phyloP scores from a whole-genome alignment of 2,329 filamentous ascomycete species.

The Hypoxylon sp. region DNA sequence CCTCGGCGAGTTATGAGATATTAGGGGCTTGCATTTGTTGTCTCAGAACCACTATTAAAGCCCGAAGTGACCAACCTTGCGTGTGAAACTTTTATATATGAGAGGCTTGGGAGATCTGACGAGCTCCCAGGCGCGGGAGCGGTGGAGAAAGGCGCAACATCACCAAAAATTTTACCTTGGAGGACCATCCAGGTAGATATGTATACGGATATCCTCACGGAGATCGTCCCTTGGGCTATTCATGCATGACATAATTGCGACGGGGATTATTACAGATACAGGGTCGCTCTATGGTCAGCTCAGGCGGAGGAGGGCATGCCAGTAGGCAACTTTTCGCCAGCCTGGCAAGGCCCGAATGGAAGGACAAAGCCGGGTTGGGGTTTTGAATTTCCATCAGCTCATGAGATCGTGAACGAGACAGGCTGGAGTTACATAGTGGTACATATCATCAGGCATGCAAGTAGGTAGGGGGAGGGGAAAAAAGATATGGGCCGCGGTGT shows the following conservation, averaged over 20 bases:
- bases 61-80: conserved; percentile 39
- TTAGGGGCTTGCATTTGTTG: conserved; percentile 37
- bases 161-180: conserved; percentile 43
- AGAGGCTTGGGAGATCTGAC: conserved; percentile 43
- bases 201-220: conserved; percentile 48
- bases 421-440: conserved; percentile 31
- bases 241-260: conserved; percentile 64
- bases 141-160: conserved; percentile 49
- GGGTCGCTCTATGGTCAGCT: conserved; percentile 43
- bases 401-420: conserved; percentile 28
- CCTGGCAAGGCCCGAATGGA: conserved; percentile 42
- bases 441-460: conserved; percentile 37
- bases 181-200: conserved; percentile 44
- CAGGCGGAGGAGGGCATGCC: conserved; percentile 31
- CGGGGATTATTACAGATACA: conserved; percentile 46
- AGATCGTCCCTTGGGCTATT: conserved; percentile 57
- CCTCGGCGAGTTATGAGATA: conserved; percentile 32
- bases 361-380: conserved; percentile 37
- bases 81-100: conserved; percentile 43
- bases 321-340: conserved; percentile 37
- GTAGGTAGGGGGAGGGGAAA: conserved; percentile 30
- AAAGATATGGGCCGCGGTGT: conserved; percentile 42
- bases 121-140: conserved; percentile 43
- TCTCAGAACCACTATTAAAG: conserved; percentile 43
- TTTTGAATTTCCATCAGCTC: conserved; percentile 41